phyloP scores from a whole-genome alignment of 1,284 basidiomycete genomes.

The Melanopsichium pennsylvanicum region DNA sequence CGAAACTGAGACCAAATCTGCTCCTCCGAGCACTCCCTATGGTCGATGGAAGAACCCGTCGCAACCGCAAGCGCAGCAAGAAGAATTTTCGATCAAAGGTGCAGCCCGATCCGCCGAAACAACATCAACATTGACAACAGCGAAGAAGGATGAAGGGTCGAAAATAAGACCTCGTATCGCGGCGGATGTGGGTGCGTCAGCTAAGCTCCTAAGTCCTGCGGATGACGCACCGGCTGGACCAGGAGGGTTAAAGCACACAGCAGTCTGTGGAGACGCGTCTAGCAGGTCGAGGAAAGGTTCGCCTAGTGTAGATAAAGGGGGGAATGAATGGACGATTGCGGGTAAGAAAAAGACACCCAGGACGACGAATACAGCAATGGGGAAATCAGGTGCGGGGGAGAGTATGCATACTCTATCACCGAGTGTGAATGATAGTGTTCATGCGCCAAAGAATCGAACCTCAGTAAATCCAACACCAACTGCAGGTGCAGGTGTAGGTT shows the following conservation, averaged over 20 bases:
- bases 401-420: conserved; percentile 24
- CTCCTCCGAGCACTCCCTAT: conserved; percentile 30
- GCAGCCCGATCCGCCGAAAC: too few species aligned
- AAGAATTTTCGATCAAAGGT: conserved; percentile 8
- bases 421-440: conserved; percentile 4
- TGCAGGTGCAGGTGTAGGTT: background rate
- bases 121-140: too few species aligned
- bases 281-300: background rate
- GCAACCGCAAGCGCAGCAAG: background rate
- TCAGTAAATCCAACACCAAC: background rate
- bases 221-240: background rate
- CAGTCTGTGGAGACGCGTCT: too few species aligned
- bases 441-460: conserved; percentile 9
- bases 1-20: conserved; percentile 11
- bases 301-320: background rate
- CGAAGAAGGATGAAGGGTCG: too few species aligned
- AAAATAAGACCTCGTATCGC: conserved; percentile 1
- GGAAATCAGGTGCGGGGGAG: conserved; percentile 3
- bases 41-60: conserved; percentile 29
- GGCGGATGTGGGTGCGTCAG: conserved; percentile 14
- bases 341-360: background rate
- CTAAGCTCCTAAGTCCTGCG: conserved; percentile 10
- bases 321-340: background rate
- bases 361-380: too few species aligned
- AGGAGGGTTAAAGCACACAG: background rate